Conservation (phyloP, 2,329 filamentous ascomycete genomes). For the Botrytis sinoallii region DNA sequence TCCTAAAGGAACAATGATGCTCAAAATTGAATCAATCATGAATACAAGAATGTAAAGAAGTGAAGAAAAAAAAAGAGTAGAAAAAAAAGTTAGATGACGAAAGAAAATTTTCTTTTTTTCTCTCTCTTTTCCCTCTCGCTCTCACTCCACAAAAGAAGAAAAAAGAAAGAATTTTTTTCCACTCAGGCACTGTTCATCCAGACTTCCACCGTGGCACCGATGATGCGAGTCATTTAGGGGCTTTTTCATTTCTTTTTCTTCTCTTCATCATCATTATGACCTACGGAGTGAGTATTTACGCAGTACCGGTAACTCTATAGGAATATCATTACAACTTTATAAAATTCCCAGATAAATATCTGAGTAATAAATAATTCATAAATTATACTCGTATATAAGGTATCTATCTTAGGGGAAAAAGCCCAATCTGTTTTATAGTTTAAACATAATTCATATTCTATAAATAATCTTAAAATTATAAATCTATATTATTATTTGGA, state of each 20-base stretch:
- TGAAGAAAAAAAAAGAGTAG: background rate
- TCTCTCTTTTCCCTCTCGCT: background rate
- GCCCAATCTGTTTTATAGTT: too few relatives aligned
- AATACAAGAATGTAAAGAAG: too few relatives aligned
- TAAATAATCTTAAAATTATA: too few relatives aligned
- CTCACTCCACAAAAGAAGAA: background rate
- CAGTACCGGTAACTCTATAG: background rate
- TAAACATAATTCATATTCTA: too few relatives aligned
- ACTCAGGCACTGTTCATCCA: background rate
- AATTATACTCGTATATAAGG: background rate
- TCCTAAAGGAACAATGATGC: too few relatives aligned
- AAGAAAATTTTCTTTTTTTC: background rate
- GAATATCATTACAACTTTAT: background rate
- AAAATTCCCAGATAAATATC: background rate
- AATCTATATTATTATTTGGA: too few relatives aligned
- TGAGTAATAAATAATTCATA: background rate
- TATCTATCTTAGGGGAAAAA: too few relatives aligned
- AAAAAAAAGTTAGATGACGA: background rate
- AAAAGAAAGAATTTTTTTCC: background rate
- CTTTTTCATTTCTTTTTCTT: background rate
- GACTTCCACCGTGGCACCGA: background rate
- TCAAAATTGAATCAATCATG: too few relatives aligned
- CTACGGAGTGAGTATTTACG: too few relatives aligned
- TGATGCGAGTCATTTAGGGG: constrained; percentile 18
- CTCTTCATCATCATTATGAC: background rate